These are phyloP conservation scores for Darksidea phi DNA, from an alignment of 495 filamentous ascomycete species.

Conservation along the genomic window DNA sequence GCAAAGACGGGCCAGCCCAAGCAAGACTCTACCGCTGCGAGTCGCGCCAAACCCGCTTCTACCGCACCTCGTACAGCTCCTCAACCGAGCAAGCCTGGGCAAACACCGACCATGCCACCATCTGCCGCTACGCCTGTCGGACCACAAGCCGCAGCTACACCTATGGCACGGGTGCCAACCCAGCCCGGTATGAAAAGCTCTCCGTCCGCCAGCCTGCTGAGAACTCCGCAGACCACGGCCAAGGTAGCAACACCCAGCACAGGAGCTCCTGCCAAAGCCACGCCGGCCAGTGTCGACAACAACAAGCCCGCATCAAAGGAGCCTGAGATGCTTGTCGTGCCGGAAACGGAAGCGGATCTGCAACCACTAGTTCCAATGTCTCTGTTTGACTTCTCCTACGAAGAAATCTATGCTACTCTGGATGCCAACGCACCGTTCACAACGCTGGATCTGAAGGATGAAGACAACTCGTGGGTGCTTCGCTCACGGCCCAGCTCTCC, in stretches of 20 bases:
- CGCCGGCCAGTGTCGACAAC: slow-evolving; percentile 20
- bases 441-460: slow-evolving; percentile 23
- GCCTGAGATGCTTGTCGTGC: slow-evolving; percentile 2
- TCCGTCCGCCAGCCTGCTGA: slow-evolving; percentile 28
- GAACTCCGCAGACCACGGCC: slow-evolving; percentile 30
- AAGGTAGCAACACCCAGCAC: slow-evolving; percentile 35
- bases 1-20: slow-evolving; percentile 40
- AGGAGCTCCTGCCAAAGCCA: slow-evolving; percentile 20
- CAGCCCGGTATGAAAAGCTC: slow-evolving; percentile 32
- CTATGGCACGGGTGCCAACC: slow-evolving; percentile 30
- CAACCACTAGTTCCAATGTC: slow-evolving; percentile 11
- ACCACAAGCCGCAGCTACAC: slow-evolving; percentile 22
- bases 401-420: slow-evolving; percentile 21
- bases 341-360: slow-evolving; percentile 3
- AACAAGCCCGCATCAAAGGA: slow-evolving; percentile 19
- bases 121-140: slow-evolving; percentile 29
- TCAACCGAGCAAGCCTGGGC: slow-evolving; percentile 31
- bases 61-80: slow-evolving; percentile 9
- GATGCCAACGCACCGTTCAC: slow-evolving; percentile 24
- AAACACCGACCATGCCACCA: slow-evolving; percentile 33
- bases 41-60: slow-evolving; percentile 14
- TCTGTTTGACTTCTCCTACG: slow-evolving; percentile 20
- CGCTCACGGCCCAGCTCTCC: slow-evolving; percentile 27
- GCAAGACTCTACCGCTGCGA: slow-evolving; percentile 10
- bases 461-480: slow-evolving; percentile 30